Percentiles rank a stretch among this genome's conserved stretches.
phyloP scores from a whole-genome alignment of 2,329 filamentous ascomycete genomes.

The Curvularia eragrostidis region DNA sequence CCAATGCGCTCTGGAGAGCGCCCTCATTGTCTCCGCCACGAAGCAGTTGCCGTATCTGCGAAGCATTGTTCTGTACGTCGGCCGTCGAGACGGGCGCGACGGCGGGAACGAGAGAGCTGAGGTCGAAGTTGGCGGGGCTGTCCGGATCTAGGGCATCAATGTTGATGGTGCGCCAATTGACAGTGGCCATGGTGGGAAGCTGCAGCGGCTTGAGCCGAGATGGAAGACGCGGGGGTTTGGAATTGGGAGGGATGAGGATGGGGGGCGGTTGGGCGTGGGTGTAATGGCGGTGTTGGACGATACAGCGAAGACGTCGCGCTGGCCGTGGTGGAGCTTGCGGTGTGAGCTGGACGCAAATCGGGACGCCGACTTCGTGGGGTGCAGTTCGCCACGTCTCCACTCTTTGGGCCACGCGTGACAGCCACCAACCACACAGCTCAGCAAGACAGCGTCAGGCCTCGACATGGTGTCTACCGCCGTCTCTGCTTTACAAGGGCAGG shows the following conservation, averaged over 20 bases:
- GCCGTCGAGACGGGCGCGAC: constrained; percentile 75
- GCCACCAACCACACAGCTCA: constrained; percentile 21
- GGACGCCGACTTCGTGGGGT: constrained; percentile 35
- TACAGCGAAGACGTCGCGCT: constrained; percentile 17
- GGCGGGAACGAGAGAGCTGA: constrained; percentile 79
- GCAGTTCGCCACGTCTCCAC: constrained; percentile 36
- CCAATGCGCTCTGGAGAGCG: constrained; percentile 81
- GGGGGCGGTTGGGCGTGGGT: neutral
- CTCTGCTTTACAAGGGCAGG: constrained; percentile 14
- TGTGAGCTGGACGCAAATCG: constrained; percentile 27
- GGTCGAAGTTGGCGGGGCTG: constrained; percentile 89
- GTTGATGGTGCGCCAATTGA: constrained; percentile 87
- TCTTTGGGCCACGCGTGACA: constrained; percentile 35
- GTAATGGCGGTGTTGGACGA: constrained; percentile 12
- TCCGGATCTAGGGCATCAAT: constrained; percentile 91
- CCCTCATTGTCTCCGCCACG: constrained; percentile 87
- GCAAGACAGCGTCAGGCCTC: neutral
- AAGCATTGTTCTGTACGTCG: constrained; percentile 78
- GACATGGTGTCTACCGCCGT: neutral
- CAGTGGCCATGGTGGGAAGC: constrained; percentile 51
- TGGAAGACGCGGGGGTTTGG: neutral
- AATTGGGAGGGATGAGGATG: neutral
- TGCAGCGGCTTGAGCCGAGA: neutral
- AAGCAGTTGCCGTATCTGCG: constrained; percentile 86
- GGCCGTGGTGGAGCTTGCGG: constrained; percentile 26